Base-by-base conservation (phyloP, 495 filamentous ascomycete species). In the Aspergillus saccharolyticus region DNA sequence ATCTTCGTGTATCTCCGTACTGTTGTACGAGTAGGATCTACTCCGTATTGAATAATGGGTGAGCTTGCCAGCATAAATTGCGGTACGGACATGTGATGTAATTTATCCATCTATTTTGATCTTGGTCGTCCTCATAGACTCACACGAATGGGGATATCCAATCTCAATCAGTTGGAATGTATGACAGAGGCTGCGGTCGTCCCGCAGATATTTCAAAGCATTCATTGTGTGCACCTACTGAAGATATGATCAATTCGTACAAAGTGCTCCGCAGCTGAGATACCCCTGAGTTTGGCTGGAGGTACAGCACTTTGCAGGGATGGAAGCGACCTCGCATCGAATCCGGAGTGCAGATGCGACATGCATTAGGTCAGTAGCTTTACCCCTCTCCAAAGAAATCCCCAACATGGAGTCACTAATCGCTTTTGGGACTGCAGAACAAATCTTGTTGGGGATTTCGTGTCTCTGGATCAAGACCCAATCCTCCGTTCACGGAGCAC, bases 171-270 rank as follows among this genome's bases (percentile, higher is more conserved):
- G 33, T 39, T 12, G 33, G 33, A 10, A 5, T 3, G 33, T 24
- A 30, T 15, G 24, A 50, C 47, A 18, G 17, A 17, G 22, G 5
- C 16, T 50, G 22, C 47, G 28, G 47, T 50, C 22, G 28, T 50
- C 47, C 47, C 21, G 47, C 47, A 30, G 47, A 50, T 28, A 50
- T 50, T 22, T 46, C 33, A 39, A 39, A 39, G 14, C 33, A 39
- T 10, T 39, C 33, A 46, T 46, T 21, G 9, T 46, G 21, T 46
- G 44, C 44, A 21, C 5, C 44, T 46, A 15, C 18, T 46, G 18
- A 22, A 46, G 18, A 21, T 46, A 9, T 15, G 10, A 46, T 19
- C 43, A n/a, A 8, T 20, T 5, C n/a, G 33, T 46, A 46, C 44
- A 15, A 46, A 46, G 44, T 46, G 44, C 44, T 46, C 44, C 44